phyloP scores from a whole-genome alignment of 805 yeast species.

The Candida pseudofarinosa region DNA sequence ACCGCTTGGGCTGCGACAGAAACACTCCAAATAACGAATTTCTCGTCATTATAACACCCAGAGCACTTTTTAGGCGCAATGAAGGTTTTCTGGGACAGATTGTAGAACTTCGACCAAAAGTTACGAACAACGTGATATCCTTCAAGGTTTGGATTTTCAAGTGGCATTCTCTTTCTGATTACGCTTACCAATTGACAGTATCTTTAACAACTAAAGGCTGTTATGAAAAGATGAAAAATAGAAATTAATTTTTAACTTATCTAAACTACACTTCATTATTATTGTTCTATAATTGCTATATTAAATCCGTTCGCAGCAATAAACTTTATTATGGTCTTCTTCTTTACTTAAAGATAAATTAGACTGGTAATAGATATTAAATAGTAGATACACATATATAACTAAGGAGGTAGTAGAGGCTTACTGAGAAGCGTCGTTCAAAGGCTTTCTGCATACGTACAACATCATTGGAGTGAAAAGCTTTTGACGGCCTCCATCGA shows the following conservation, averaged over 20 bases:
- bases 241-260: background rate
- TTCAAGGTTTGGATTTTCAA: constrained; percentile 35
- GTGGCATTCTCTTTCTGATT: no score
- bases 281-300: background rate
- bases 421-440: constrained; percentile 9
- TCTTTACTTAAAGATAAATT: no score
- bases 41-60: constrained; percentile 48
- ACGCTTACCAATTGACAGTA: no score
- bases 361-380: background rate
- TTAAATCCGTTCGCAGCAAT: background rate
- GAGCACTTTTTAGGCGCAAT: constrained; percentile 36
- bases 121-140: constrained; percentile 36
- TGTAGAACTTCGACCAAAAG: constrained; percentile 42
- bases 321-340: no score
- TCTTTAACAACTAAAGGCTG: no score
- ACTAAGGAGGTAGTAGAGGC: no score
- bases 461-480: constrained; percentile 98
- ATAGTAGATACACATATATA: background rate
- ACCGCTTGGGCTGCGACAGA: constrained; percentile 64
- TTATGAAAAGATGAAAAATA: no score
- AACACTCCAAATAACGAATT: constrained; percentile 65
- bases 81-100: constrained; percentile 31
- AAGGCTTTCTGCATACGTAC: constrained; percentile 82
- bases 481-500: constrained; percentile 85
- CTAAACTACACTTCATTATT: background rate